Conservation (phyloP, 2,329 filamentous ascomycete genomes). For the Cladosporium phlei region DNA sequence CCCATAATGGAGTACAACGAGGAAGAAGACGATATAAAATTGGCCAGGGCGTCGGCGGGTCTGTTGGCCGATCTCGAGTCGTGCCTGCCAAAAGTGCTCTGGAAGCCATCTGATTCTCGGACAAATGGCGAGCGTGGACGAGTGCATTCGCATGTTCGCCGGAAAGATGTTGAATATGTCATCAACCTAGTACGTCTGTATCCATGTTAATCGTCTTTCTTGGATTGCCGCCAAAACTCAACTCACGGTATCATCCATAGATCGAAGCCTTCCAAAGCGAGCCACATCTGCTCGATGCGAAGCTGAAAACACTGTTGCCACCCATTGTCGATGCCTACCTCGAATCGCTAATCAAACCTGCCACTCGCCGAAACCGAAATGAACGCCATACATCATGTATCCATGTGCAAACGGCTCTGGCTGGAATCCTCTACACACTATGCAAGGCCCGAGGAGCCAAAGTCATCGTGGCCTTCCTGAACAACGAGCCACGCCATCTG, state of each 20-base stretch:
- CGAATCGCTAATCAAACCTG: constrained; percentile 51
- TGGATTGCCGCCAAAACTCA: too few species aligned
- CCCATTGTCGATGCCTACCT: constrained; percentile 72
- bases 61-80: constrained; percentile 30
- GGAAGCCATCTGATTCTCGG: constrained; percentile 30
- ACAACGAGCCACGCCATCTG: constrained; percentile 80
- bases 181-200: constrained; percentile 33
- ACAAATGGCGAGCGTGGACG: constrained; percentile 20
- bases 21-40: constrained; percentile 44
- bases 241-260: constrained; percentile 28
- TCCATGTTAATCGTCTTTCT: background rate
- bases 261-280: constrained; percentile 93
- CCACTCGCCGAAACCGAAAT: too few species aligned
- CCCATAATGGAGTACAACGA: constrained; percentile 20
- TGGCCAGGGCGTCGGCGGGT: constrained; percentile 39
- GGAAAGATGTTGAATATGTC: constrained; percentile 37
- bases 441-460: constrained; percentile 95
- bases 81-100: constrained; percentile 43
- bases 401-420: constrained; percentile 63
- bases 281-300: constrained; percentile 83
- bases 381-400: constrained; percentile 25
- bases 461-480: constrained; percentile 83
- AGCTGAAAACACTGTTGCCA: constrained; percentile 71
- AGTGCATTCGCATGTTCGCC: constrained; percentile 36
- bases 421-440: constrained; percentile 76